Percentiles rank a stretch among this genome's conserved stretches.
Evolutionary conservation across 768 basidiomycete genomes (phyloP).

Genomic region (Lactarius sp.): DNA sequence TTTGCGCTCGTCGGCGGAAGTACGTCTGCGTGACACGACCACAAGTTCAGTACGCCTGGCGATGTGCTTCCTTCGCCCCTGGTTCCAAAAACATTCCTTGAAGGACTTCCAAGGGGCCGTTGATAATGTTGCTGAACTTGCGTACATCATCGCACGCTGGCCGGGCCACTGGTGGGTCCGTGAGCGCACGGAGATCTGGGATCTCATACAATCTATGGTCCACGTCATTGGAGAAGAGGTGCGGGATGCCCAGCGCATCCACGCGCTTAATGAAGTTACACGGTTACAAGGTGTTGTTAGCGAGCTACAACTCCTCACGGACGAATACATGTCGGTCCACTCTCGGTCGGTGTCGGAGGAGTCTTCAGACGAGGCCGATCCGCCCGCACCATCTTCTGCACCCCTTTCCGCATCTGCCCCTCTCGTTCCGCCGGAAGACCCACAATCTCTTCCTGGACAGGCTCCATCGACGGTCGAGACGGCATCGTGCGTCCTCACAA

Average conservation of each 20-base stretch:
- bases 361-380: constrained; percentile 15
- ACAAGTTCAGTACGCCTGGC: constrained; percentile 64
- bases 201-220: constrained; percentile 54
- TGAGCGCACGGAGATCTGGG: constrained; percentile 58
- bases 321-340: constrained; percentile 34
- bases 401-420: constrained; percentile 16
- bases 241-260: constrained; percentile 43
- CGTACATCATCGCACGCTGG: constrained; percentile 44
- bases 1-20: constrained; percentile 48
- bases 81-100: constrained; percentile 53
- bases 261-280: constrained; percentile 42
- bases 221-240: constrained; percentile 63
- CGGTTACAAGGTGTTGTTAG: constrained; percentile 48
- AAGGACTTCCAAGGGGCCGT: constrained; percentile 39
- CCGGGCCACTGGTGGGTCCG: constrained; percentile 63
- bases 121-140: constrained; percentile 35
- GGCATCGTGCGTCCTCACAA: constrained; percentile 49
- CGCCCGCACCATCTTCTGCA: background rate
- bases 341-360: constrained; percentile 28
- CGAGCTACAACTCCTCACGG: constrained; percentile 43
- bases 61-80: constrained; percentile 60
- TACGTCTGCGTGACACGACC: constrained; percentile 60
- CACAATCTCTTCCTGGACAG: constrained; percentile 13
- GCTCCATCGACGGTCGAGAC: constrained; percentile 29
- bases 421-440: constrained; percentile 26